Percentiles rank a stretch among this genome's conserved stretches.
Conservation (phyloP, 1,139 yeast species). For the Suhomyces ambrosiae region DNA sequence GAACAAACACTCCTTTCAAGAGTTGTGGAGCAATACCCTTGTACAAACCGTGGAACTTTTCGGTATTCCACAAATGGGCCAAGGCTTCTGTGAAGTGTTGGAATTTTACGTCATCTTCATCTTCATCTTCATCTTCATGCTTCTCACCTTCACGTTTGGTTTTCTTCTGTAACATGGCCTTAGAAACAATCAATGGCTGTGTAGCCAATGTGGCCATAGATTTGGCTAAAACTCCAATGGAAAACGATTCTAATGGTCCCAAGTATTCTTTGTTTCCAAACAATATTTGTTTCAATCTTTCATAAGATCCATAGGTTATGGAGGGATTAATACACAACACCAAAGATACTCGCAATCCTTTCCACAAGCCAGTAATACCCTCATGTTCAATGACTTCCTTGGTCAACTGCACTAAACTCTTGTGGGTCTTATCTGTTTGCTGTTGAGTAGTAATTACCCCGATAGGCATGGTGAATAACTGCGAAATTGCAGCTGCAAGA, state of each 20-base stretch:
- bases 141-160: conserved; percentile 24
- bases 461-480: conserved; percentile 80
- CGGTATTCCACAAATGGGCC: conserved; percentile 47
- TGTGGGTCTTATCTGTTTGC: conserved; percentile 58
- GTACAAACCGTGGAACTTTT: conserved; percentile 61
- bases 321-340: conserved; percentile 84
- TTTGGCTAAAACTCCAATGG: conserved; percentile 78
- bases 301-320: conserved; percentile 83
- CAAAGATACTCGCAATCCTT: conserved; percentile 79
- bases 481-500: conserved; percentile 82
- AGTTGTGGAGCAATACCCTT: conserved; percentile 84
- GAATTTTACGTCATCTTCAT: conserved; percentile 42
- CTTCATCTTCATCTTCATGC: conserved; percentile 23
- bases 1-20: conserved; percentile 80
- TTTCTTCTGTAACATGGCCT: conserved; percentile 75
- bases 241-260: conserved; percentile 67
- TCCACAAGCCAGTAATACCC: conserved; percentile 77
- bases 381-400: conserved; percentile 63
- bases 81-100: conserved; percentile 57
- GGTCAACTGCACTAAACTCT: conserved; percentile 50
- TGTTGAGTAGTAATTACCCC: conserved; percentile 83
- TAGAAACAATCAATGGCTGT: conserved; percentile 84
- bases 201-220: conserved; percentile 79
- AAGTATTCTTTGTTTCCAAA: conserved; percentile 51
- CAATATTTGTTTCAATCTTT: conserved; percentile 60